Base-by-base conservation (phyloP, 2,329 filamentous ascomycete species). In the Cadophora sp. region DNA sequence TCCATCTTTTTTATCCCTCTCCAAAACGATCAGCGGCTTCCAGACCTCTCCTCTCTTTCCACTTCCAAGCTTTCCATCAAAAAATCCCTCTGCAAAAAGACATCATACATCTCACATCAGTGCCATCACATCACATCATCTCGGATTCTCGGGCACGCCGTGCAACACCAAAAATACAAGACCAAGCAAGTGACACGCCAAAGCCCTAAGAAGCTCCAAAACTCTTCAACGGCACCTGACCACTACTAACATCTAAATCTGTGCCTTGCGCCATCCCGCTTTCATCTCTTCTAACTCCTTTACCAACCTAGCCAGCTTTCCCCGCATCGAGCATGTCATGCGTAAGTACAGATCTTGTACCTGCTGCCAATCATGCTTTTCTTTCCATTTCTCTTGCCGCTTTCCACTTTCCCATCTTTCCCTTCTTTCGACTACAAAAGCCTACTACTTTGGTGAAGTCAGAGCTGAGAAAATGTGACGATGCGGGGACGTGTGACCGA, bases 181-280 rank as follows among this genome's bases (percentile, higher is more conserved):
- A 53, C 59, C 29, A 3, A 16, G n/a, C 29, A 3, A 66, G 48
- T 66, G 37, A 66, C 58, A 61, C 64, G 14, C 14, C 63, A 19
- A 43, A 62, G 11, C 50, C 29, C 24, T 5, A 48, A 48, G n/a
- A n/a, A 12, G 22, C 24, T n/a, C n/a, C 48, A 53, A 53, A 62
- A 62, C 24, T 66, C 50, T 34, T 27, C 50, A 62, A 26, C 55
- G 51, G 24, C 64, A 62, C 64, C 58, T 66, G 64, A 66, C 64
- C 29, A 24, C 11, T 8, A 16, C 50, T 6, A 4, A 29, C 26
- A 31, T n/a, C 40, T 37, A 29, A 12, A 31, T n/a, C 40, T 37
- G 51, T 58, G 34, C 48, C 58, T 66, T 29, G 24, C 50, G 50
- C 50, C 50, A 53, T 53, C 50, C 50, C 50, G 50, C 50, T 53